Evolutionary conservation across 306 rosid species (phyloP), one percentile per base, ranked within the genome.

Genomic region (Fragaria nilgerrensis): DNA sequence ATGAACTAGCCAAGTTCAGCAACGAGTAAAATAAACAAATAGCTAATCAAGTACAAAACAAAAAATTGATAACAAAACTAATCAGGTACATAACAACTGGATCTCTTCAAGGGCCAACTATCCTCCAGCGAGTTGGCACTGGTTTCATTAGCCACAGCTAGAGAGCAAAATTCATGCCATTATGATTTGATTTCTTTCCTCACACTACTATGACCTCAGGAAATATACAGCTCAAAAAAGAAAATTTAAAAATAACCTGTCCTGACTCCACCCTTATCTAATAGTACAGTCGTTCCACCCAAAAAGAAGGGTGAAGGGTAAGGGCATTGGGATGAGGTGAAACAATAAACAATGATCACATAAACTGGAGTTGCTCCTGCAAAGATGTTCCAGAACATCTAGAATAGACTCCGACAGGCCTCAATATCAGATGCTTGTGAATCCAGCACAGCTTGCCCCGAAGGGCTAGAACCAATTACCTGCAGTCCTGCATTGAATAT

Each of bases 401-500:
- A 47, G 52, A 91, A 69, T 83, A 89, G 84, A 27, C 83, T 76
- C 82, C 41, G 86, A 83, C 99, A 93, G n/a, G 93, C 91, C 73
- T 91, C 94, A 11, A 96, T 63, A 77, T 93, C 98, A n/a, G 97
- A 76, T 12, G 90, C 96, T 73, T 89, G 94, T 9, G 96, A 87
- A 67, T 96, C 92, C 83, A 91, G 75, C 77, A 89, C 58, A 29
- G 86, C 85, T 86, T 84, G 87, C 19, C 97, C 97, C 10, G 89
- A 81, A 4, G 92, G 80, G 81, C 73, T 77, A 22, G 88, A 83
- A 50, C 72, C 79, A 66, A 91, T 36, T 27, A 85, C 80, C 87
- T 73, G 59, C 77, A 82, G 3, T 2, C 70, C 89, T 23, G 87
- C 85, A 15, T 89, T 86, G 48, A 91, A 78, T 70, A 96, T 64